A percentile compares a stretch with the other conserved stretches of the same genome.
phyloP scores from a whole-genome alignment of 441 rosid species.

The Populus hybrid region DNA sequence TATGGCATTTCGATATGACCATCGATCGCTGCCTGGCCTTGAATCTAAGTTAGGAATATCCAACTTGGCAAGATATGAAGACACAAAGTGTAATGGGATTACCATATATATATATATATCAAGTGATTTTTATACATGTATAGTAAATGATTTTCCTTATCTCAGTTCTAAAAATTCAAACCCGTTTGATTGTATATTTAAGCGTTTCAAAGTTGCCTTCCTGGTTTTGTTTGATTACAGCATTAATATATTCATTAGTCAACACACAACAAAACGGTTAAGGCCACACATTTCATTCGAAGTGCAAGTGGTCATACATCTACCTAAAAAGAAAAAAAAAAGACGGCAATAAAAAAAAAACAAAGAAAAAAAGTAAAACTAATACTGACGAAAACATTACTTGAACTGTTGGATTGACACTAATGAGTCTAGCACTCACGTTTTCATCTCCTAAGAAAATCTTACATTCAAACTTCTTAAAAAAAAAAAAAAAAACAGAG shows the following conservation, averaged over 20 bases:
- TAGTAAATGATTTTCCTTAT: background rate
- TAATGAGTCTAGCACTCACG: background rate
- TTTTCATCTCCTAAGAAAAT: background rate
- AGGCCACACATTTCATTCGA: background rate
- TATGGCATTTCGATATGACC: constrained; percentile 15
- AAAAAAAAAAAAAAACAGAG: too few species aligned
- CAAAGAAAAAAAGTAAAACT: background rate
- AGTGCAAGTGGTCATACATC: background rate
- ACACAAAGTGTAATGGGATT: background rate
- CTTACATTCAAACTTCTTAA: background rate
- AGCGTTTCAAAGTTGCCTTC: constrained; percentile 24
- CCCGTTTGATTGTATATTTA: background rate
- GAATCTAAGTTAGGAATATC: background rate
- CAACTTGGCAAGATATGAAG: background rate
- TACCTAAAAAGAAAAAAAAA: background rate
- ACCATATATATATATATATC: background rate
- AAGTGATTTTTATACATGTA: background rate
- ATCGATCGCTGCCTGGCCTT: background rate
- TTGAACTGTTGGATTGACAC: background rate
- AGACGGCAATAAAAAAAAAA: background rate
- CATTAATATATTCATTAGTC: background rate
- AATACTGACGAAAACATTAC: background rate
- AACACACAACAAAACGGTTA: background rate
- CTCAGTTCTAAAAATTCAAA: background rate
- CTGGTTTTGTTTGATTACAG: background rate